Conservation (phyloP, 2,329 filamentous ascomycete species). For the Rutstroemia sp. region DNA sequence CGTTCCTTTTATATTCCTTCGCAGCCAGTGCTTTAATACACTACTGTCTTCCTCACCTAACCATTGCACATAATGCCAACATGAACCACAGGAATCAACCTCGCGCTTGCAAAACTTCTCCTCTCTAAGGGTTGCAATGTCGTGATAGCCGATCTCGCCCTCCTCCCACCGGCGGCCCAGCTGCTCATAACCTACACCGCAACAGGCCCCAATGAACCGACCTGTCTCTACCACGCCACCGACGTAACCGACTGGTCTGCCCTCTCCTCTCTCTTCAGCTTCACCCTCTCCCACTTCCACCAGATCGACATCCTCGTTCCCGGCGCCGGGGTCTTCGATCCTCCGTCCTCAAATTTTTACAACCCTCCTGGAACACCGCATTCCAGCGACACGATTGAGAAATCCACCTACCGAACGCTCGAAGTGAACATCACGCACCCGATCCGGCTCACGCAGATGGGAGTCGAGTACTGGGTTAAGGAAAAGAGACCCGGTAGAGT, state of each 20-base stretch:
- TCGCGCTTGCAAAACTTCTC: constrained; percentile 37
- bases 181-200: background rate
- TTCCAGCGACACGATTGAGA: constrained; percentile 32
- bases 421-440: constrained; percentile 45
- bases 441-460: constrained; percentile 42
- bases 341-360: constrained; percentile 38
- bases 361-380: constrained; percentile 31
- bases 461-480: constrained; percentile 35
- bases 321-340: constrained; percentile 41
- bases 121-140: constrained; percentile 37
- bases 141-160: constrained; percentile 35
- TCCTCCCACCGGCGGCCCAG: constrained; percentile 31
- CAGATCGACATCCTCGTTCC: constrained; percentile 34
- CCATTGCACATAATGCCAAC: too few relatives aligned
- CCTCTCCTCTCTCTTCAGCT: constrained; percentile 31
- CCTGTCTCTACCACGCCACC: constrained; percentile 21
- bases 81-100: constrained; percentile 29
- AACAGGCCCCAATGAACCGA: background rate
- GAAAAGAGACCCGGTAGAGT: constrained; percentile 14
- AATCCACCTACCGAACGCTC: constrained; percentile 33
- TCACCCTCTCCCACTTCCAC: constrained; percentile 30
- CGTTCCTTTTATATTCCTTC: too few relatives aligned
- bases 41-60: too few relatives aligned
- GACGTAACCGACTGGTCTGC: constrained; percentile 38
- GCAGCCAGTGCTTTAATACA: too few relatives aligned